phyloP scores from a whole-genome alignment of 2,329 filamentous ascomycete species.

The Aspergillus tamarii region DNA sequence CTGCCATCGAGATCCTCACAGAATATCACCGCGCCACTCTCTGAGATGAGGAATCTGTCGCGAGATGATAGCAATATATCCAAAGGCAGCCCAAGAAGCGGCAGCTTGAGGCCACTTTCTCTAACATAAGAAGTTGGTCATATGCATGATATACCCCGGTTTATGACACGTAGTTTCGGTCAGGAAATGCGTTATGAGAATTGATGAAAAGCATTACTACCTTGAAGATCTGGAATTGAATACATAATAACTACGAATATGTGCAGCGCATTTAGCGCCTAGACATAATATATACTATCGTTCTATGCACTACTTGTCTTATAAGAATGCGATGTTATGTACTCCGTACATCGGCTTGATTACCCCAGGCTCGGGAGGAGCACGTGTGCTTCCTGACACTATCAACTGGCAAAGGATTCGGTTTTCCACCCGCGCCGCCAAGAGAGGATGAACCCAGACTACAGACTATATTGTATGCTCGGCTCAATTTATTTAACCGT shows the following conservation, averaged over 20 bases:
- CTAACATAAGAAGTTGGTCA: slow-evolving; percentile 2
- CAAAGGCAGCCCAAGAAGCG: slow-evolving; percentile 31
- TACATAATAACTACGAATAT: not conserved
- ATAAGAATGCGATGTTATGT: not conserved
- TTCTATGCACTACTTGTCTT: not conserved
- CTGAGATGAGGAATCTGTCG: slow-evolving; percentile 23
- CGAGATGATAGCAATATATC: slow-evolving; percentile 31
- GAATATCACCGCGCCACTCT: slow-evolving; percentile 24
- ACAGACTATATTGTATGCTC: not conserved
- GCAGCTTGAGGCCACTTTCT: slow-evolving; percentile 32
- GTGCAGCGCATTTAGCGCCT: not conserved
- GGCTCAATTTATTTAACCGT: slow-evolving; percentile 9
- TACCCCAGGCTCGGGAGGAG: not conserved
- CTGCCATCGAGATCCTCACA: slow-evolving; percentile 26
- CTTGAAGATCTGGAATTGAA: not conserved
- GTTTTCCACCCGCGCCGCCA: not conserved
- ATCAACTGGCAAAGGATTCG: not conserved
- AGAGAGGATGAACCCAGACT: not conserved
- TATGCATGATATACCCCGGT: not conserved
- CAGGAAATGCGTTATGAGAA: not conserved
- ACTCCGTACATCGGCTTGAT: not conserved
- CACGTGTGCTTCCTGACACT: not conserved
- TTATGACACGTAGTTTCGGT: not conserved
- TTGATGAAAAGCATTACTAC: not conserved
- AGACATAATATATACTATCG: not conserved